phyloP scores from a whole-genome alignment of 2,329 filamentous ascomycete species.

The Coniochaeta sp. region DNA sequence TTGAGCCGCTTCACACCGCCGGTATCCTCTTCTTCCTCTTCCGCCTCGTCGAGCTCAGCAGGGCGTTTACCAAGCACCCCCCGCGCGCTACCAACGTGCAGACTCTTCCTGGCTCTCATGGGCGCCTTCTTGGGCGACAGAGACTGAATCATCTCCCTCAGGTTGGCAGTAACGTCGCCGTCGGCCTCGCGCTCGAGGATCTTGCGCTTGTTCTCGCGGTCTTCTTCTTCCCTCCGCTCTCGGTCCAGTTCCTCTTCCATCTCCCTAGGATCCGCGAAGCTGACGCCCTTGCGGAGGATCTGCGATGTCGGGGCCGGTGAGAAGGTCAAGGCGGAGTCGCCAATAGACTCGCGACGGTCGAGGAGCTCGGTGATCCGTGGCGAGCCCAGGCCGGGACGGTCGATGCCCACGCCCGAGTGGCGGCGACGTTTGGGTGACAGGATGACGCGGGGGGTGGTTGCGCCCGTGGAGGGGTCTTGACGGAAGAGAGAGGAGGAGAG shows the following conservation, averaged over 20 bases:
- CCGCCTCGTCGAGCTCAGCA: conserved; percentile 60
- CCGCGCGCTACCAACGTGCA: conserved; percentile 66
- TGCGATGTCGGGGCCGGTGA: conserved; percentile 38
- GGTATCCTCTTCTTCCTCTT: conserved; percentile 51
- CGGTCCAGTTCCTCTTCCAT: conserved; percentile 57
- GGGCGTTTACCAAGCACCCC: conserved; percentile 71
- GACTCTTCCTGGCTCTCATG: conserved; percentile 60
- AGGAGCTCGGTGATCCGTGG: conserved; percentile 66
- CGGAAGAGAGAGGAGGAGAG: conserved; percentile 42
- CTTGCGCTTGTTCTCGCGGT: conserved; percentile 51
- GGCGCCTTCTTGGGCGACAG: conserved; percentile 62
- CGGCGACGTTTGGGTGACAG: conserved; percentile 53
- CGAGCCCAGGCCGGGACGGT: conserved; percentile 66
- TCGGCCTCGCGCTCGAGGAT: conserved; percentile 47
- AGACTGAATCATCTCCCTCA: conserved; percentile 72
- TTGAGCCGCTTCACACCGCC: conserved; percentile 63
- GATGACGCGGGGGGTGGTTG: conserved; percentile 55
- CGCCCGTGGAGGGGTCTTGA: conserved; percentile 43
- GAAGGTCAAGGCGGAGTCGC: conserved; percentile 58
- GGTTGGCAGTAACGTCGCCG: conserved; percentile 54
- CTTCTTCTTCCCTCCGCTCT: conserved; percentile 53
- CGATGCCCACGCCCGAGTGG: conserved; percentile 62
- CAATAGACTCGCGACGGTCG: conserved; percentile 64
- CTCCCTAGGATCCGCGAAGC: conserved; percentile 58
- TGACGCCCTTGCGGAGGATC: conserved; percentile 36